These are phyloP conservation scores for Datura wrightii DNA, from an alignment of 257 asterid species.

Conservation along the genomic window DNA sequence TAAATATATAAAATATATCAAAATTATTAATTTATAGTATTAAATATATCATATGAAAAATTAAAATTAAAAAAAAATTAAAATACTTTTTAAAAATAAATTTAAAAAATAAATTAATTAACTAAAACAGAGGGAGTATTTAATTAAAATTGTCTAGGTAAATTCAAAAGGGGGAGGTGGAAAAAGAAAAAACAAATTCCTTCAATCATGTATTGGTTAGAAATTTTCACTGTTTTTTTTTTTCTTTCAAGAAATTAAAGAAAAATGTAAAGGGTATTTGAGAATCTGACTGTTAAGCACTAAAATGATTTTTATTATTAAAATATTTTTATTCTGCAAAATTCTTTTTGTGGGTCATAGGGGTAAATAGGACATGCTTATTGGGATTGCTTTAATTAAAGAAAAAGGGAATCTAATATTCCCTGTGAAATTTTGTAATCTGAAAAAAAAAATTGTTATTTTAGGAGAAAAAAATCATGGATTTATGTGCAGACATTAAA, in stretches of 20 bases:
- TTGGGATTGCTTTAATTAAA: conserved; percentile 59
- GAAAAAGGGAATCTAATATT: conserved; percentile 56
- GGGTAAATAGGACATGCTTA: conserved; percentile 53
- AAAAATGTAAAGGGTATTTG: conserved; percentile 41
- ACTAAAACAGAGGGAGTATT: too few species aligned
- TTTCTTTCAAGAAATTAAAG: conserved; percentile 37
- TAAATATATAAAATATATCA: too few species aligned
- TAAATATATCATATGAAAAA: too few species aligned
- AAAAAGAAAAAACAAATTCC: too few species aligned
- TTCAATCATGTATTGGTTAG: conserved; percentile 55
- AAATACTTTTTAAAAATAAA: too few species aligned
- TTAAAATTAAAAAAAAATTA: too few species aligned
- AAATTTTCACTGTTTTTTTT: conserved; percentile 36
- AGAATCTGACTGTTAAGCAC: conserved; percentile 51
- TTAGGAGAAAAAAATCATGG: conserved; percentile 19
- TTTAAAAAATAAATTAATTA: too few species aligned
- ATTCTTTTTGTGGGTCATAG: conserved; percentile 22
- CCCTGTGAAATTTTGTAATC: conserved; percentile 42
- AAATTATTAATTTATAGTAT: too few species aligned
- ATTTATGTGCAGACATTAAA: conserved; percentile 19
- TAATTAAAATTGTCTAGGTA: conserved; percentile 26
- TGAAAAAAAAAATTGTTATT: conserved; percentile 20
- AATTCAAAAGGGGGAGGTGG: too few species aligned
- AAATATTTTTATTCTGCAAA: conserved; percentile 21
- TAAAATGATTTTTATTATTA: conserved; percentile 27